Percentiles rank a stretch among this genome's conserved stretches.
These are phyloP conservation scores for Xylaria cubensis DNA, from an alignment of 495 filamentous ascomycete species.

Conservation along the genomic window DNA sequence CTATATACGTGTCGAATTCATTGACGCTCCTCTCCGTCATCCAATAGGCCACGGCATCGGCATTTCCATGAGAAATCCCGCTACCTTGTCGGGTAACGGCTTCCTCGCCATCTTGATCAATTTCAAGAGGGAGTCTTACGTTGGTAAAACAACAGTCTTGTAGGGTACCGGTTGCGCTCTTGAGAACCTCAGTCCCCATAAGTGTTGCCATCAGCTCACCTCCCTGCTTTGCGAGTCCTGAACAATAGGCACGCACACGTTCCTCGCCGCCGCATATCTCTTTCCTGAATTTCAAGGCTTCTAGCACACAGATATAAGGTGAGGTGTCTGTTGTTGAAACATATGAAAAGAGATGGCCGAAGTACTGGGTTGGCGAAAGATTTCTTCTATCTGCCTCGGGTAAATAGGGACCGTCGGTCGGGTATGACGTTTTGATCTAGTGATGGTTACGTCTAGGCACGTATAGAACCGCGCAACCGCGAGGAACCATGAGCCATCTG, in stretches of 20 bases:
- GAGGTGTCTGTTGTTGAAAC: constrained; percentile 73
- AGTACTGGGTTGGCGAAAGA: constrained; percentile 45
- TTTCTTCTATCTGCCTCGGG: constrained; percentile 27
- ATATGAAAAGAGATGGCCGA: constrained; percentile 72
- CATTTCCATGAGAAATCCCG: constrained; percentile 34
- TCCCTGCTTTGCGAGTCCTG: constrained; percentile 61
- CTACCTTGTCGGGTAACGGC: not conserved
- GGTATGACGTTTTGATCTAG: constrained; percentile 73
- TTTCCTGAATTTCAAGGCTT: constrained; percentile 69
- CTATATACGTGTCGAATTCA: constrained; percentile 74
- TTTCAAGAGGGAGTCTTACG: constrained; percentile 67
- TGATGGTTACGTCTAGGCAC: constrained; percentile 74
- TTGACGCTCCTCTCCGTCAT: constrained; percentile 60
- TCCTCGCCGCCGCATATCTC: constrained; percentile 77
- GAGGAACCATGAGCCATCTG: constrained; percentile 85
- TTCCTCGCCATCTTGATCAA: constrained; percentile 35
- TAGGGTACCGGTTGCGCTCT: constrained; percentile 50
- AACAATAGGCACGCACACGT: constrained; percentile 65
- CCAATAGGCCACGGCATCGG: constrained; percentile 55
- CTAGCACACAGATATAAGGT: constrained; percentile 68
- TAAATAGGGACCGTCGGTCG: constrained; percentile 66
- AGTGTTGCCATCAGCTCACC: constrained; percentile 62
- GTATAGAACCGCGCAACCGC: constrained; percentile 76
- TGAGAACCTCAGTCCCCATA: constrained; percentile 72
- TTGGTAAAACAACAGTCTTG: constrained; percentile 62